phyloP scores from a whole-genome alignment of 331 rosid species.

The Cucumis variabilis region DNA sequence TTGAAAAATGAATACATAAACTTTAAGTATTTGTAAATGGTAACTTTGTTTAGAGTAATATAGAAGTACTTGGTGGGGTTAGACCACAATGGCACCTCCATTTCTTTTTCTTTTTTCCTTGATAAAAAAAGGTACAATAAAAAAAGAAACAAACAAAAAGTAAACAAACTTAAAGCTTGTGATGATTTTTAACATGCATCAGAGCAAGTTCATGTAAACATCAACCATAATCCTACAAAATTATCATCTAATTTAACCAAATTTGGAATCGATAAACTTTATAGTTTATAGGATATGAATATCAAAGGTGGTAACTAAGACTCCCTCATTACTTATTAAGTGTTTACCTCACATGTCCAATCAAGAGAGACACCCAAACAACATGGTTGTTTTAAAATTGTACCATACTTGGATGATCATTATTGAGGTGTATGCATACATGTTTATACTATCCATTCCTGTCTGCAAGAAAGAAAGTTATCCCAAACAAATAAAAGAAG shows the following conservation, averaged over 20 bases:
- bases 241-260: neutral
- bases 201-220: neutral
- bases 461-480: slow-evolving; percentile 51
- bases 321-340: neutral
- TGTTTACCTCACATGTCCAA: too few species aligned
- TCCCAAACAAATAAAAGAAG: neutral
- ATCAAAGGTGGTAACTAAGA: neutral
- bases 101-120: slow-evolving; percentile 8
- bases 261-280: neutral
- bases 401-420: slow-evolving; percentile 23
- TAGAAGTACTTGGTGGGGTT: neutral
- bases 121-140: neutral
- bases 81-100: slow-evolving; percentile 1
- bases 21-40: neutral
- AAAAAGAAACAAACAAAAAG: neutral
- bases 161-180: neutral
- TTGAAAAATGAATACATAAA: too few species aligned
- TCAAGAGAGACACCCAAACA: too few species aligned
- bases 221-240: neutral
- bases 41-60: neutral
- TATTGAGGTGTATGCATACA: slow-evolving; percentile 78
- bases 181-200: neutral
- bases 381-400: too few species aligned
- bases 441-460: slow-evolving; percentile 84
- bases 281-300: neutral